Conservation (phyloP, 2,329 filamentous ascomycete genomes). For the Hypoxylon sp. region DNA sequence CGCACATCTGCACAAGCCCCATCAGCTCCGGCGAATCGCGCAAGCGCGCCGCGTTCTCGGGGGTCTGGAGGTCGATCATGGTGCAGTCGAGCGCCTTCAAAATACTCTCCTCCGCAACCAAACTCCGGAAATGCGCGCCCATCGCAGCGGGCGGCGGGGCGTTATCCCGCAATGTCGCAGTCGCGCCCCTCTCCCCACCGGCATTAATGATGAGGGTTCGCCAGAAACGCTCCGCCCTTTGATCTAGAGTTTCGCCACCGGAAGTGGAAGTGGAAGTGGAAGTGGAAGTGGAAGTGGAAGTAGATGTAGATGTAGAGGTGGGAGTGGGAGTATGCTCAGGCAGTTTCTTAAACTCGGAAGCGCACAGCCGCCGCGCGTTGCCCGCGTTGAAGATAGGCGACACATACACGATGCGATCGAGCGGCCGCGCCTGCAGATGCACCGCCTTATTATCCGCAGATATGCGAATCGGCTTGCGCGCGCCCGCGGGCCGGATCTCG, state of each 20-base stretch:
- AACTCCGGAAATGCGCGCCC: slow-evolving; percentile 37
- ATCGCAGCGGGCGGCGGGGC: slow-evolving; percentile 17
- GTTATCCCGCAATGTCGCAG: background rate
- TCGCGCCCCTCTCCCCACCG: background rate
- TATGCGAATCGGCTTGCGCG: slow-evolving; percentile 36
- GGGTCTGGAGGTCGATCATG: slow-evolving; percentile 26
- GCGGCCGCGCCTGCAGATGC: slow-evolving; percentile 39
- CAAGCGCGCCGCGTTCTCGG: slow-evolving; percentile 39
- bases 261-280: background rate
- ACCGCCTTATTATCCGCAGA: slow-evolving; percentile 29
- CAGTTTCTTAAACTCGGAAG: slow-evolving; percentile 40
- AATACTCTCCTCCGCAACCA: slow-evolving; percentile 43
- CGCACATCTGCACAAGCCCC: slow-evolving; percentile 34
- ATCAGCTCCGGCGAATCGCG: slow-evolving; percentile 27
- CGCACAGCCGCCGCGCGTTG: slow-evolving; percentile 41
- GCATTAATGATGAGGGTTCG: slow-evolving; percentile 44
- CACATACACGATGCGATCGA: slow-evolving; percentile 45
- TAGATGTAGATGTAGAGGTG: background rate
- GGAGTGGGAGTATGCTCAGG: background rate
- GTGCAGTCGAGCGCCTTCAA: slow-evolving; percentile 40
- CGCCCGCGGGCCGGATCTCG: slow-evolving; percentile 13
- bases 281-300: background rate
- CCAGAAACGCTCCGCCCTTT: slow-evolving; percentile 43
- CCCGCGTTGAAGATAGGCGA: slow-evolving; percentile 45
- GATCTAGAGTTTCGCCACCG: slow-evolving; percentile 15